A percentile compares a stretch with the other conserved stretches of the same genome.
Evolutionary conservation across 352 stramenopile genomes (phyloP).

Genomic region (Plasmopara viticola): DNA sequence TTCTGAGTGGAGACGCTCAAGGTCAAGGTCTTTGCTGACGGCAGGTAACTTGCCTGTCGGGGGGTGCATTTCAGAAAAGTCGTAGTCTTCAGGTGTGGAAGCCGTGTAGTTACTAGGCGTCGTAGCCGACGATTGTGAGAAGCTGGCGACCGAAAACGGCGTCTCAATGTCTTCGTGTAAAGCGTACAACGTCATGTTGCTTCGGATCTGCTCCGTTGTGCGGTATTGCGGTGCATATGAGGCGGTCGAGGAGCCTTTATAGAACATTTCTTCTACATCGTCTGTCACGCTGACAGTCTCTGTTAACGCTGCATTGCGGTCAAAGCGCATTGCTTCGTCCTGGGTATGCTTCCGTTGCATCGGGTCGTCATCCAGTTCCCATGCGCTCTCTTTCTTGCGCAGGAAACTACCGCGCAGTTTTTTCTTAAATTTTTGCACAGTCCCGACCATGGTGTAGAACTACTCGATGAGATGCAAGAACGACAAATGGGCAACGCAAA

Average conservation of each 20-base stretch:
- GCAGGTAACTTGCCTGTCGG: background rate
- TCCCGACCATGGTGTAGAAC: slow-evolving; percentile 19
- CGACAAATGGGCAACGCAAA: background rate
- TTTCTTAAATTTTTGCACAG: slow-evolving; percentile 65
- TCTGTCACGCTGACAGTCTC: slow-evolving; percentile 43
- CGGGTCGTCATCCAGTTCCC: slow-evolving; percentile 32
- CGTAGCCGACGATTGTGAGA: slow-evolving; percentile 24
- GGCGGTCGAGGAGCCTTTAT: slow-evolving; percentile 21
- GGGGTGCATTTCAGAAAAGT: slow-evolving; percentile 5
- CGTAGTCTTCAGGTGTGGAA: slow-evolving; percentile 14
- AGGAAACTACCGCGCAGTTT: slow-evolving; percentile 43
- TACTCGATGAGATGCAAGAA: slow-evolving; percentile 1
- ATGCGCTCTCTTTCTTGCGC: slow-evolving; percentile 30
- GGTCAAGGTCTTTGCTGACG: slow-evolving; percentile 11
- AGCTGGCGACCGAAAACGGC: slow-evolving; percentile 25
- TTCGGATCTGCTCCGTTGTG: slow-evolving; percentile 54
- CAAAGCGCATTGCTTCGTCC: slow-evolving; percentile 29
- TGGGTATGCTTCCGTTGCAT: slow-evolving; percentile 38
- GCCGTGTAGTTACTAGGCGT: slow-evolving; percentile 20
- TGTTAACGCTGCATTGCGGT: slow-evolving; percentile 30
- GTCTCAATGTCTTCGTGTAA: slow-evolving; percentile 54
- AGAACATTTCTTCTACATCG: slow-evolving; percentile 70
- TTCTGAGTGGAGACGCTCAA: slow-evolving; percentile 43
- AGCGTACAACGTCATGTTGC: slow-evolving; percentile 36
- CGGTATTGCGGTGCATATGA: slow-evolving; percentile 32